A percentile compares a stretch with the other conserved stretches of the same genome.
phyloP scores from a whole-genome alignment of 2,329 filamentous ascomycete species.

The Davidsoniella virescens region DNA sequence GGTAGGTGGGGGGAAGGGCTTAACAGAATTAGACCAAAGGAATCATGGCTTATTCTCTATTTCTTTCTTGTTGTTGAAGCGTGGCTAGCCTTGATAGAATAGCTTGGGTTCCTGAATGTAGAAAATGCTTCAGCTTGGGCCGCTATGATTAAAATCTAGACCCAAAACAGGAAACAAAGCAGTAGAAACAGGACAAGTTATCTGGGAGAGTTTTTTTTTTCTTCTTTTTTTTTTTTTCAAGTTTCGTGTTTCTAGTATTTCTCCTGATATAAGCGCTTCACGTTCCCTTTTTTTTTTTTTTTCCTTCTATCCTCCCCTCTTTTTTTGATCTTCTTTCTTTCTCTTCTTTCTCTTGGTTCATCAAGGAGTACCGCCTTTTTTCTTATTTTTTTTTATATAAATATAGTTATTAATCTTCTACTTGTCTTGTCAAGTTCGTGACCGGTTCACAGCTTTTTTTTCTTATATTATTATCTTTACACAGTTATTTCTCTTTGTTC shows the following conservation, averaged over 20 bases:
- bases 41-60: too few species aligned
- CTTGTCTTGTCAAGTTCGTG: background rate
- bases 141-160: too few species aligned
- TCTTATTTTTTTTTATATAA: too few species aligned
- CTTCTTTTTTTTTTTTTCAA: background rate
- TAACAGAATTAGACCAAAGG: too few species aligned
- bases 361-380: background rate
- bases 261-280: conserved; percentile 19
- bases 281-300: conserved; percentile 10
- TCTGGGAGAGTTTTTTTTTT: background rate
- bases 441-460: conserved; percentile 1
- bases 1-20: too few species aligned
- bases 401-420: conserved; percentile 1
- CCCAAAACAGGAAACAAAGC: too few species aligned
- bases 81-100: too few species aligned
- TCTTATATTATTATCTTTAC: background rate
- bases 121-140: too few species aligned
- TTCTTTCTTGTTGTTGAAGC: too few species aligned
- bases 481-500: background rate
- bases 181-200: background rate
- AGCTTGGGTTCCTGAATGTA: too few species aligned
- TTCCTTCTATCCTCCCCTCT: conserved; percentile 6
- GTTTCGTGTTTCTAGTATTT: conserved; percentile 2
- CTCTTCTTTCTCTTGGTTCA: conserved; percentile 1
- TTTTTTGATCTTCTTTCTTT: conserved; percentile 13